A percentile compares a stretch with the other conserved stretches of the same genome.
phyloP scores from a whole-genome alignment of 192 early-diverging fungal genomes.

The Entophlyctis luteolus region DNA sequence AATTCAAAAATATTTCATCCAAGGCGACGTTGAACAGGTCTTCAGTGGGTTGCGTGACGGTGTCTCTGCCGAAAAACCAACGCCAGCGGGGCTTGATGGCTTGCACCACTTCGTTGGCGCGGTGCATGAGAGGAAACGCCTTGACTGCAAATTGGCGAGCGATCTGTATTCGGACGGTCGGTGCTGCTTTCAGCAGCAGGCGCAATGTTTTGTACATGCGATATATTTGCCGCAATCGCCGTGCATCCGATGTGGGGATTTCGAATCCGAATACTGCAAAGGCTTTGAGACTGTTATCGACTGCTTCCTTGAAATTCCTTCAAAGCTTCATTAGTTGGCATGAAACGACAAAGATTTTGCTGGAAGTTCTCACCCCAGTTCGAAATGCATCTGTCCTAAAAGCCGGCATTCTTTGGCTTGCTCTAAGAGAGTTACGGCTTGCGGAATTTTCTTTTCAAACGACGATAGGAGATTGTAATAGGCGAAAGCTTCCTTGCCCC shows the following conservation, averaged over 20 bases:
- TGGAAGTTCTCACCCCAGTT: neutral
- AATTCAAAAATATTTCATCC: neutral
- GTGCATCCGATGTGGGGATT: neutral
- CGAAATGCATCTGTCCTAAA: neutral
- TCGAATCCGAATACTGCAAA: neutral
- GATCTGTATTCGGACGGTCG: neutral
- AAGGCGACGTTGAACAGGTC: neutral
- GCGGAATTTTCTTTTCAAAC: neutral
- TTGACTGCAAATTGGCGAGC: neutral
- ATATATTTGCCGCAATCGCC: neutral
- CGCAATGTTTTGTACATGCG: neutral
- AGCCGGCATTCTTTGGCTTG: neutral
- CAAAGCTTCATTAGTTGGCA: neutral
- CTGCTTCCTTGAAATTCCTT: neutral
- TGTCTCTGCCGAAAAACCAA: no score
- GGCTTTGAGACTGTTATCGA: neutral
- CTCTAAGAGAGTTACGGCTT: neutral
- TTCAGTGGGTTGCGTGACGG: neutral
- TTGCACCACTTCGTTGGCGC: neutral
- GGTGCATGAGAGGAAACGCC: neutral
- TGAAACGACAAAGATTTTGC: neutral
- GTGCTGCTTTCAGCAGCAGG: neutral
- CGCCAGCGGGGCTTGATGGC: no score
- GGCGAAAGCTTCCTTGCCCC: conserved; percentile 1
- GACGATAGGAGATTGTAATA: neutral